phyloP scores from a whole-genome alignment of 805 yeast genomes.

The Maudiozyma saulgeensis region DNA sequence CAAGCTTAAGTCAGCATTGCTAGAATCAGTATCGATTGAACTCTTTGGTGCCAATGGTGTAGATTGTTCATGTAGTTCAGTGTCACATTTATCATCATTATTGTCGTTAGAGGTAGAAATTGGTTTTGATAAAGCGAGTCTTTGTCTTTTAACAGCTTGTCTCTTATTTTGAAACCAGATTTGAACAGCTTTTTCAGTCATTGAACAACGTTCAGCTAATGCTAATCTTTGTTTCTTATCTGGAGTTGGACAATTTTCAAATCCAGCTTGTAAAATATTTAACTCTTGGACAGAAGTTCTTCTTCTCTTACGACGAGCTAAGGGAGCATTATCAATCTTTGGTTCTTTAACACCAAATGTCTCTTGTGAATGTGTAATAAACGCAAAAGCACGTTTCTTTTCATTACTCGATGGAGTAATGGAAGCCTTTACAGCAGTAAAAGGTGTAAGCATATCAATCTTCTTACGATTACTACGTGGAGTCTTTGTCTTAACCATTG shows the following conservation, averaged over 20 bases:
- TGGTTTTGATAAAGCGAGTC: constrained; percentile 9
- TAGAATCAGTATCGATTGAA: background rate
- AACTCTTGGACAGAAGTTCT: constrained; percentile 88
- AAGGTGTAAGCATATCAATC: constrained; percentile 22
- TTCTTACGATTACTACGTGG: constrained; percentile 7
- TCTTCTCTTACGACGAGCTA: constrained; percentile 90
- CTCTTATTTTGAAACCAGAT: constrained; percentile 97
- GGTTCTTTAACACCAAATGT: constrained; percentile 82
- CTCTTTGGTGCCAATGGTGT: constrained; percentile 4
- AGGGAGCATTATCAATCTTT: constrained; percentile 76
- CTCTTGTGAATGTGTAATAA: constrained; percentile 86
- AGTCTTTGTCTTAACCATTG: constrained; percentile 9
- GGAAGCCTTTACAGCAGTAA: constrained; percentile 27
- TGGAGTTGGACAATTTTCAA: constrained; percentile 70
- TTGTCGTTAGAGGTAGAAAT: background rate
- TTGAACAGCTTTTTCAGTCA: constrained; percentile 97
- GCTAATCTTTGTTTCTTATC: constrained; percentile 63
- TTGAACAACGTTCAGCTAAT: constrained; percentile 71
- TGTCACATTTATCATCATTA: background rate
- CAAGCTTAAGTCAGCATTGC: background rate
- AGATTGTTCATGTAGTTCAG: background rate
- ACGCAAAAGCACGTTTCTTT: constrained; percentile 52
- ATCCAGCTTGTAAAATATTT: constrained; percentile 71
- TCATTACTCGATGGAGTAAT: constrained; percentile 24
- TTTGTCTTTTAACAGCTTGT: constrained; percentile 61